Base-by-base conservation (phyloP, 1,139 yeast genomes). In the Protomyces pachydermus region DNA sequence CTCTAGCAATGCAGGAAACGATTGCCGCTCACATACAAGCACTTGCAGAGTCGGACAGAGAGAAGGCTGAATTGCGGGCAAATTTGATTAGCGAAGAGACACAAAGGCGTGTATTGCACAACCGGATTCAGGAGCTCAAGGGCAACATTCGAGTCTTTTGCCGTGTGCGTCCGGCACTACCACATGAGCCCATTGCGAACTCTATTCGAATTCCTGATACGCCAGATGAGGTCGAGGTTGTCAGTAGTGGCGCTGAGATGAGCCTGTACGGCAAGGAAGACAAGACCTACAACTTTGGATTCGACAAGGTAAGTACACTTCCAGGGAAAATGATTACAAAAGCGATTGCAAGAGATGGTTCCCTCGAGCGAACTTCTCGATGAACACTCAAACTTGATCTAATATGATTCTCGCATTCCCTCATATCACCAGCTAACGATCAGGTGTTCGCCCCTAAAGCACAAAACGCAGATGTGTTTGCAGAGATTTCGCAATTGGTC, bases 121-220 rank as follows among this genome's bases (percentile, higher is more conserved):
- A 88, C 71, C 81, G 79, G 67, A 77, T 91, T 12, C 97, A 91
- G 73, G 96, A 90, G 66, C 75, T 91, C 52, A 89, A 91, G 73
- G 98, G 98, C 0, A 93, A 91, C 70, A 90, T 93, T 48, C 77
- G 98, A 53, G 98, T 93, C 0, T 91, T 86, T 70, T 93, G 98
- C 72, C 81, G 98, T 52, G 81, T 91, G 3, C 79, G 96, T 61
- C 97, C 97, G 0, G 76, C 80, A 1, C 66, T 72, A 1, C 62
- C 62, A 28, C 62, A 58, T 34, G 62, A 58, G 23, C 56, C 62
- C 28, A 52, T 38, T 18, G 39, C 56, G 14, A 20, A 39, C 18
- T 28, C 62, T 14, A 58, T 58, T 23, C 42, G 54, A n/a, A 35
- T 53, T 12, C 42, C 62, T n/a, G 62, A 58, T 34, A 38, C 54